Conservation (phyloP, 1,284 basidiomycete genomes). For the Pyrrhoderma lamaoense region DNA sequence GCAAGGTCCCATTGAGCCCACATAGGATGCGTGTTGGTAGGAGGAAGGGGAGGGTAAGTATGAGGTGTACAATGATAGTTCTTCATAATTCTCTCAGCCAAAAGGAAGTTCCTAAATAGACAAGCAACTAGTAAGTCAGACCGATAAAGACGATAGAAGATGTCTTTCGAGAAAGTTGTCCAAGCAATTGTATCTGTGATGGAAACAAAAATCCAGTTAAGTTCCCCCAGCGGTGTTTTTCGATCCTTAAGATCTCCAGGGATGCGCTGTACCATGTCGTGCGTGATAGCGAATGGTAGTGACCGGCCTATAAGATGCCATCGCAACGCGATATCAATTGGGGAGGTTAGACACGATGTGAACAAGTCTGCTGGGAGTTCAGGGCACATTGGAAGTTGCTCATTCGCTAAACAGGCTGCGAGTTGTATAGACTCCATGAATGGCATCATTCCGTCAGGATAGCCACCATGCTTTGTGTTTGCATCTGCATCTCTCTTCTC, state of each 20-base stretch:
- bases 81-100: conserved; percentile 98
- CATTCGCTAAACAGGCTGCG: conserved; percentile 88
- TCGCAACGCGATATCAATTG: conserved; percentile 94
- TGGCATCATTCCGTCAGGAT: conserved; percentile 57
- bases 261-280: conserved; percentile 92
- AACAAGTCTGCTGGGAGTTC: conserved; percentile 97
- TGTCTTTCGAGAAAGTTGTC: conserved; percentile 91
- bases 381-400: conserved; percentile 90
- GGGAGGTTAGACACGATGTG: conserved; percentile 95
- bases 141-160: conserved; percentile 91
- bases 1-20: conserved; percentile 99
- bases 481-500: conserved; percentile 80
- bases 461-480: conserved; percentile 50
- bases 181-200: conserved; percentile 99
- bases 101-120: conserved; percentile 92
- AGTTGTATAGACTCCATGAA: conserved; percentile 92
- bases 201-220: conserved; percentile 99
- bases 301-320: conserved; percentile 93
- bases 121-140: conserved; percentile 96
- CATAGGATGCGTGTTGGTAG: conserved; percentile 91
- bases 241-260: conserved; percentile 96
- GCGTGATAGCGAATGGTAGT: conserved; percentile 66
- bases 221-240: conserved; percentile 90
- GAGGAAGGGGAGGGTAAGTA: conserved; percentile 85
- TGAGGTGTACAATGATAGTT: conserved; percentile 97